Base-by-base conservation (phyloP, 805 yeast genomes). In the Cyberlindnera lachancei region DNA sequence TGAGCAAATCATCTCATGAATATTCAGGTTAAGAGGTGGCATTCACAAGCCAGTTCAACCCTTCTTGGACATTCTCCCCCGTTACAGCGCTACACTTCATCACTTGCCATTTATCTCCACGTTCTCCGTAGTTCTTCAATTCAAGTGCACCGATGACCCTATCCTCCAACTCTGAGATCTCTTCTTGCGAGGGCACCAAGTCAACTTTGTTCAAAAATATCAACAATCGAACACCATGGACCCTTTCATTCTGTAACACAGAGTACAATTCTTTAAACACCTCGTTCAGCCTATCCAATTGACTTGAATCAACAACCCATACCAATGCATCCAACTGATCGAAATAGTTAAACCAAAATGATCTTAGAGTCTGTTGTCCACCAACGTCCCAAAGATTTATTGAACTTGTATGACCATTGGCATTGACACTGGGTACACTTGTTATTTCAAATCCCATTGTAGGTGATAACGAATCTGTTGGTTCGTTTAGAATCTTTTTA, bases 401-500 rank as follows among this genome's bases (percentile, higher is more conserved):
- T n/a, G n/a, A n/a, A n/a, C n/a, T n/a, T n/a, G n/a, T n/a, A n/a
- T n/a, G n/a, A n/a, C n/a, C n/a, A 23, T 40, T 42, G 26, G 39
- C 31, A 4, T 61, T 66, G 2, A 55, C 39, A 40, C 63, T 57
- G 1, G 53, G 47, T 1, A 82, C 47, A 1, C 88, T 74, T 30
- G 73, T 68, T 41, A 88, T 90, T 45, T 75, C 79, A 56, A 88
- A 90, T 12, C 97, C 97, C 67, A 88, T 70, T 0, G 97, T 88
- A 0, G 97, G 96, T 8, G 84, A 69, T 6, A 87, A 75, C n/a
- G 61, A 61, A 7, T 53, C 46, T 6, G 69, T 64, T 37, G 75
- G 74, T 41, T 67, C 61, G 17, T 57, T 53, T 22, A 80, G 61
- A 12, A 84, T 50, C 14, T 63, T 51, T 36, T 76, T 75, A 15